These are phyloP conservation scores for Postia placenta DNA, from an alignment of 768 basidiomycete species.

Conservation along the genomic window DNA sequence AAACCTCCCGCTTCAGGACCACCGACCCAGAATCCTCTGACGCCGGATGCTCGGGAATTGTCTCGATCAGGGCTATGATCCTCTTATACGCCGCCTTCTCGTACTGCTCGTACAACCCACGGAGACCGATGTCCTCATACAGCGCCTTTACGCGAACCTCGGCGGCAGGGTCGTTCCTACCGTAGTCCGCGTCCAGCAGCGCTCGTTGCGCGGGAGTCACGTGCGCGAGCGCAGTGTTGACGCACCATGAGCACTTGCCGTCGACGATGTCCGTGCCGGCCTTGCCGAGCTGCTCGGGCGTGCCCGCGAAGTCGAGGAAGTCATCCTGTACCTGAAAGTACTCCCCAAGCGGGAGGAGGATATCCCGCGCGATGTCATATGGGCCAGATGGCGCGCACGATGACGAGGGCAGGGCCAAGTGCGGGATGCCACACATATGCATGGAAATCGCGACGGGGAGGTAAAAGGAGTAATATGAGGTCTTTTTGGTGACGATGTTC, in stretches of 20 bases:
- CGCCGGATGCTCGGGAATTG: constrained; percentile 53
- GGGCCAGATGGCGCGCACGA: constrained; percentile 35
- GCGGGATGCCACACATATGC: constrained; percentile 65
- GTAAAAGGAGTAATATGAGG: constrained; percentile 97
- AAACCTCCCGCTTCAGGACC: constrained; percentile 58
- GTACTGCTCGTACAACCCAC: constrained; percentile 65
- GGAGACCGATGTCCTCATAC: constrained; percentile 65
- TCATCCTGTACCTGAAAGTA: constrained; percentile 99
- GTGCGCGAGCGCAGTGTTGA: constrained; percentile 75
- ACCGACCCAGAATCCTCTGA: constrained; percentile 27
- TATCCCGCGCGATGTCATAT: constrained; percentile 69
- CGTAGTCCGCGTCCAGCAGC: constrained; percentile 61
- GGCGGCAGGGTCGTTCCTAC: constrained; percentile 45
- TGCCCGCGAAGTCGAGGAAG: constrained; percentile 87
- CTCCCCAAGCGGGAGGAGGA: constrained; percentile 89
- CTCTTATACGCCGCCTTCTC: constrained; percentile 68
- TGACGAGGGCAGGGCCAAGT: constrained; percentile 35
- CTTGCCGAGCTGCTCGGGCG: constrained; percentile 91
- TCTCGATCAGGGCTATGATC: constrained; percentile 64
- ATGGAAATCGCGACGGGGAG: constrained; percentile 95
- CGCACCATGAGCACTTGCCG: constrained; percentile 97
- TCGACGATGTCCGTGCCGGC: constrained; percentile 97
- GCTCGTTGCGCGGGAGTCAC: constrained; percentile 50
- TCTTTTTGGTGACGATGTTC: constrained; percentile 95
- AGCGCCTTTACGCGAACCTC: constrained; percentile 63